Conservation (phyloP, 768 basidiomycete genomes). For the Boletus coccyginus region DNA sequence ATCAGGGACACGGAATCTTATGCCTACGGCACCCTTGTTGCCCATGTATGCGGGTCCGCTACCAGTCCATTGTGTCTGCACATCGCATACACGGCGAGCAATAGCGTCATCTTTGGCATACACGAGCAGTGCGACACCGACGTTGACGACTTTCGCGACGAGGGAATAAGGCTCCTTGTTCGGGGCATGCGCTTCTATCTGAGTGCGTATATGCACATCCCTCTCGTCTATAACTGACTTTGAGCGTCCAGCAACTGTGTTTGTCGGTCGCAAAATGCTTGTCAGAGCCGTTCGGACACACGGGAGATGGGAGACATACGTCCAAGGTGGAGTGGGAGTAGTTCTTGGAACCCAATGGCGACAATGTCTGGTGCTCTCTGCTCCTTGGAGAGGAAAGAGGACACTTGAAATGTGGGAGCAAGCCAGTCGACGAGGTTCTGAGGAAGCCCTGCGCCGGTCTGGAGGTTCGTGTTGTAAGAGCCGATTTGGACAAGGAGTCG, state of each 20-base stretch:
- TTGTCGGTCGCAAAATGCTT: conserved; percentile 2
- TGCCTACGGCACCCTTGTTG: conserved; percentile 93
- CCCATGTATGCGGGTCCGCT: conserved; percentile 77
- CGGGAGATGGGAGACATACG: conserved; percentile 47
- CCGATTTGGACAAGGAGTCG: conserved; percentile 72
- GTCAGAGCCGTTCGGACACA: neutral
- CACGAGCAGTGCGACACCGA: conserved; percentile 83
- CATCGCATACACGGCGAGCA: conserved; percentile 56
- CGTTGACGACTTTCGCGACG: conserved; percentile 77
- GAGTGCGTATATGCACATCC: conserved; percentile 67
- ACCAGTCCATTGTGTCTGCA: conserved; percentile 76
- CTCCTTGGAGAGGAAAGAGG: conserved; percentile 63
- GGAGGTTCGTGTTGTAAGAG: conserved; percentile 90
- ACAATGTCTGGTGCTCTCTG: conserved; percentile 77
- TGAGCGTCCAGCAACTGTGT: conserved; percentile 75
- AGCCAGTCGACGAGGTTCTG: conserved; percentile 94
- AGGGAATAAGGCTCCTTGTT: conserved; percentile 75
- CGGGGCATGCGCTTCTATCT: conserved; percentile 69
- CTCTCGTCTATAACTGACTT: conserved; percentile 64
- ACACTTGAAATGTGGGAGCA: conserved; percentile 74
- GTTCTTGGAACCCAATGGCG: conserved; percentile 91
- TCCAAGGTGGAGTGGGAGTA: conserved; percentile 85
- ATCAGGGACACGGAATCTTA: conserved; percentile 72
- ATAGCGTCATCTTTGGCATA: conserved; percentile 75
- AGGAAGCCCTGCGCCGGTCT: conserved; percentile 67